Base-by-base conservation (phyloP, 805 yeast species). In the Saturnispora saitoi region DNA sequence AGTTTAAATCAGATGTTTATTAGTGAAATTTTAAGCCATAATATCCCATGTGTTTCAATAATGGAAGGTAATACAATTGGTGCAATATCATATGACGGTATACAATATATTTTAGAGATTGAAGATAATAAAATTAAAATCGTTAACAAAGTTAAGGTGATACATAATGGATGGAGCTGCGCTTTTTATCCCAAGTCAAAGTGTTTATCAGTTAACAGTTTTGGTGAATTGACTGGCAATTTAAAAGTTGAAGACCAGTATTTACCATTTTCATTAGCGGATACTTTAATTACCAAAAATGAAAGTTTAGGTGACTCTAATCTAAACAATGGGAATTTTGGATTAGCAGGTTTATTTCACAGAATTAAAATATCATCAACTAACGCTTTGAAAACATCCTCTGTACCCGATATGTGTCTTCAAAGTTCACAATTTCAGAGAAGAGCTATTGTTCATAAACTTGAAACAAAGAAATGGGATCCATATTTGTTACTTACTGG, bases 1-100 rank as follows among this genome's bases (percentile, higher is more conserved):
- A 12, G 26, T 12, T 11, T 32, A 11, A 43, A 31, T 4, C 26
- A 17, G 2, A 19, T 32, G 3, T 14, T 19, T 14, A 10, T 60
- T 31, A 62, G 78, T 1, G 73, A 70, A 36, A 69, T 67, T 39
- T 51, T 82, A 15, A 56, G 69, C 7, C 81, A 78, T 55, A 82
- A 83, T 55, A 70, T 82, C 10, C 78, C 88, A 0, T 77, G 71
- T 48, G 38, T 53, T 22, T 42, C 43, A 17, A 32, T 47, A 3
- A 43, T 36, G 2, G 39, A 36, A 3, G 12, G 12, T 2, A 30
- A 40, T 8, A 7, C 3, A 8, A 32, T 34, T 9, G 32, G 39
- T 2, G 44, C 43, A 24, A 30, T 43, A 1, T 46, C 53, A 4
- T 48, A 46, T 42, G 43, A 42, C 14, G 45, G 44, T 2, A 41